Base-by-base conservation (phyloP, 2,329 filamentous ascomycete genomes). In the Xylaria sp. region DNA sequence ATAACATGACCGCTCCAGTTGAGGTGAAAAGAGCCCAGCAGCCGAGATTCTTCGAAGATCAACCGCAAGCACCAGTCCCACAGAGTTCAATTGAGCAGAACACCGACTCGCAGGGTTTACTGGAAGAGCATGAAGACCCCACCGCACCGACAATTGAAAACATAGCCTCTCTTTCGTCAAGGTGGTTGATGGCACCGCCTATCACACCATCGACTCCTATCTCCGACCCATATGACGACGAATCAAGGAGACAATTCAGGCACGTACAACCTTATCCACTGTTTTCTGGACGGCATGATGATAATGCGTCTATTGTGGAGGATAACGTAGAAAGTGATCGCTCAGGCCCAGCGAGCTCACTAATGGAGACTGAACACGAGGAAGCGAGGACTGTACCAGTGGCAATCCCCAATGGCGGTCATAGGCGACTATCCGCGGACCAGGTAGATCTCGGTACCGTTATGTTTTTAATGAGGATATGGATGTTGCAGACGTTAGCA, bases 1-100 rank as follows among this genome's bases (percentile, higher is more conserved):
- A 69, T 29, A 76, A 75, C 27, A 71, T 66, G 71, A 72, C 59
- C 6, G 35, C 62, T 12, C 68, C 70, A 10, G 65, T 70, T 37
- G 70, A 71, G 35, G 47, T 71, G 10, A 63, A 48, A 58, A 55
- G 60, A 60, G 40, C 42, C 2, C 63, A 69, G 40, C 60, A 59
- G 25, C 63, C 69, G 29, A 65, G 57, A 18, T 67, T 60, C 54
- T 69, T 64, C 23, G 63, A 67, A 58, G 61, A 68, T 18, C 59
- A 47, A 29, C 27, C 60, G n/a, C 60, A 60, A 29, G 44, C 16
- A 23, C 32, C 60, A 44, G 48, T 27, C 5, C 29, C 48, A 3
- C 47, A 37, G 27, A 25, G 48, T 57, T 32, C 35, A 16, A n/a
- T 47, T 54, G 66, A 12, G n/a, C 27, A 44, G 1, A 42, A 54